phyloP scores from a whole-genome alignment of 169 alveolate species.

The Plasmodium inui region DNA sequence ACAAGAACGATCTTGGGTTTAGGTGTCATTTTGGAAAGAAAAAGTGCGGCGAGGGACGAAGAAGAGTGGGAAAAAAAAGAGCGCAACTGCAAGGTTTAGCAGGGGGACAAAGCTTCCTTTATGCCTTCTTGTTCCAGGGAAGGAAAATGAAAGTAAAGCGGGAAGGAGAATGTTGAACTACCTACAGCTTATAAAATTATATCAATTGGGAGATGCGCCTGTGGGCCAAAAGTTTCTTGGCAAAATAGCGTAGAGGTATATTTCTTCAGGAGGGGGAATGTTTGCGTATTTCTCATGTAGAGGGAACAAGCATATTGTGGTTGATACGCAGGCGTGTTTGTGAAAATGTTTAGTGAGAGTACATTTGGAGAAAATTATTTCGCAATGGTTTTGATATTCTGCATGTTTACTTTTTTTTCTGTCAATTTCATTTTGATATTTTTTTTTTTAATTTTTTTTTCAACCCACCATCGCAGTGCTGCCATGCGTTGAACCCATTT shows the following conservation, averaged over 20 bases:
- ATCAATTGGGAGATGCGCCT: not conserved
- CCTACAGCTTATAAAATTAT: too few species aligned
- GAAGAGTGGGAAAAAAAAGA: not conserved
- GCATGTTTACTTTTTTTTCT: too few species aligned
- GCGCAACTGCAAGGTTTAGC: too few species aligned
- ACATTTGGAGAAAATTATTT: not conserved
- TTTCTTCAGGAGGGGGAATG: not conserved
- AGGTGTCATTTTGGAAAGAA: constrained; percentile 39
- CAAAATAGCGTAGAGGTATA: too few species aligned
- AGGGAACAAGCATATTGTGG: not conserved
- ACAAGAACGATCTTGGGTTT: constrained; percentile 84
- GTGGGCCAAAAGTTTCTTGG: not conserved
- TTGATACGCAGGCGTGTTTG: not conserved
- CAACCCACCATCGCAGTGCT: too few species aligned
- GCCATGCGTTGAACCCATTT: too few species aligned
- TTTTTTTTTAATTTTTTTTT: too few species aligned
- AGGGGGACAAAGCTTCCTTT: too few species aligned
- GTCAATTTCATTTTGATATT: too few species aligned
- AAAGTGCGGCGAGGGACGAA: too few species aligned
- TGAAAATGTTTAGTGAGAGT: not conserved
- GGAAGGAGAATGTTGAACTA: not conserved
- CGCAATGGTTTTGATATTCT: not conserved
- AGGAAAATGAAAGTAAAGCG: not conserved
- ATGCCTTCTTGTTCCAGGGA: too few species aligned
- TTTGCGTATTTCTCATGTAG: not conserved